Base-by-base conservation (phyloP, 192 early-diverging fungal genomes). In the Linnemannia elongata region DNA sequence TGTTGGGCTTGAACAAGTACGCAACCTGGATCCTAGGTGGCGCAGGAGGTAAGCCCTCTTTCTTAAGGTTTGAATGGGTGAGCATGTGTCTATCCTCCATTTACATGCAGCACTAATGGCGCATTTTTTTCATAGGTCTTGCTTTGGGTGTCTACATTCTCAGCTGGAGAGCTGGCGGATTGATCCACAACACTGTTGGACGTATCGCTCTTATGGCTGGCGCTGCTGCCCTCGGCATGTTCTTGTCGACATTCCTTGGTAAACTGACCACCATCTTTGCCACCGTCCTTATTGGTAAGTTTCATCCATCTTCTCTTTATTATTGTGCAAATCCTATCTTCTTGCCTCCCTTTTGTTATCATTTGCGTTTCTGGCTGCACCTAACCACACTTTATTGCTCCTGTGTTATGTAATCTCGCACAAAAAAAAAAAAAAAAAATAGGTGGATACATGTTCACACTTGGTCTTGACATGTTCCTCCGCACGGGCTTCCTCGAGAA, bases 371-470 rank as follows among this genome's bases (percentile, higher is more conserved):
- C 18, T 17, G 22, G n/a, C 7, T 12, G n/a, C 9, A 3, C 20
- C 42, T 47, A 47, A 47, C 42, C 27, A 73, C n/a, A 49, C 10
- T 33, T n/a, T n/a, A 6, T 55, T 38, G 22, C 13, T 55, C 35
- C 27, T 12, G 1, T 15, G 30, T 13, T 54, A 13, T 52, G 20
- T 5, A 39, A n/a, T 33, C 17, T 8, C 17, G 3, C 38, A 52
- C n/a, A 20, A 20, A 52, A 18, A 15, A 22, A 33, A n/a, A 79
- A 52, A 39, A 20, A 20, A 52, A 18, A 15, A 22, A 33, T 15
- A 79, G 78, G 78, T 42, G 78, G 78, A n/a, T 79, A 79, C 69
- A 79, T 79, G 78, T 79, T 79, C 47, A 79, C 78, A 1, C 47
- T 79, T 47, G 78, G 78, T 44, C 68, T 79, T 22, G 78, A 79